A percentile compares a stretch with the other conserved stretches of the same genome.
phyloP scores from a whole-genome alignment of 192 early-diverging fungal genomes.

The Chytriomyces hyalinus region DNA sequence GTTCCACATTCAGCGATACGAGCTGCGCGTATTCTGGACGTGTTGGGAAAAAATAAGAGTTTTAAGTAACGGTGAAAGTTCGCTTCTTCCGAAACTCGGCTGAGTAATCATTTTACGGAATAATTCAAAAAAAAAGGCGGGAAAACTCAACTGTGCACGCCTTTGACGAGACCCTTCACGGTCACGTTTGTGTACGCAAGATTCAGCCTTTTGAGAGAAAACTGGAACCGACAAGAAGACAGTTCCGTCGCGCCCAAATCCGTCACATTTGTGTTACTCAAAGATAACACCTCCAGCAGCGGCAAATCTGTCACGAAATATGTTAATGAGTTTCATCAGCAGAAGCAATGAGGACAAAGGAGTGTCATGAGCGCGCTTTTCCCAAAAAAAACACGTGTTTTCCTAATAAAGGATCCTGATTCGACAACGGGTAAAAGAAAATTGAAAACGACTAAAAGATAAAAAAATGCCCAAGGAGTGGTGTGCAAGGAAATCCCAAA shows the following conservation, averaged over 20 bases:
- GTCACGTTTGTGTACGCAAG: constrained; percentile 28
- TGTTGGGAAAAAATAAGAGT: constrained; percentile 33
- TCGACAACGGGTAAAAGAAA: too few relatives aligned
- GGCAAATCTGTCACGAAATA: constrained; percentile 4
- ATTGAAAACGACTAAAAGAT: too few relatives aligned
- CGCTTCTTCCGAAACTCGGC: not conserved
- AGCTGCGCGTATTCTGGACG: constrained; percentile 6
- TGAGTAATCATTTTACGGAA: not conserved
- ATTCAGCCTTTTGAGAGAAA: constrained; percentile 30
- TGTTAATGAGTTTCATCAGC: not conserved
- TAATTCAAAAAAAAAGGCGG: not conserved
- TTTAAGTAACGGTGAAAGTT: constrained; percentile 3
- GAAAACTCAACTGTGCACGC: constrained; percentile 8
- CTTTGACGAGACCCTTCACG: constrained; percentile 14
- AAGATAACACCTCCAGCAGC: too few relatives aligned
- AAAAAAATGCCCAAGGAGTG: too few relatives aligned
- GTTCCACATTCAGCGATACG: constrained; percentile 23
- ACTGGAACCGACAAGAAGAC: constrained; percentile 8
- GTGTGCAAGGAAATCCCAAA: too few relatives aligned
- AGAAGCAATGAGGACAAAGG: not conserved
- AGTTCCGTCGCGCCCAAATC: constrained; percentile 26
- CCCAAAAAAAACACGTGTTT: too few relatives aligned
- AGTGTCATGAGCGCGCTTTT: too few relatives aligned
- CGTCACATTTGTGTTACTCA: constrained; percentile 40
- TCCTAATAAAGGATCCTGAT: too few relatives aligned